Percentiles rank a stretch among this genome's conserved stretches.
These are phyloP conservation scores for Stachybotrys elegans DNA, from an alignment of 2,329 filamentous ascomycete genomes.

Conservation along the genomic window DNA sequence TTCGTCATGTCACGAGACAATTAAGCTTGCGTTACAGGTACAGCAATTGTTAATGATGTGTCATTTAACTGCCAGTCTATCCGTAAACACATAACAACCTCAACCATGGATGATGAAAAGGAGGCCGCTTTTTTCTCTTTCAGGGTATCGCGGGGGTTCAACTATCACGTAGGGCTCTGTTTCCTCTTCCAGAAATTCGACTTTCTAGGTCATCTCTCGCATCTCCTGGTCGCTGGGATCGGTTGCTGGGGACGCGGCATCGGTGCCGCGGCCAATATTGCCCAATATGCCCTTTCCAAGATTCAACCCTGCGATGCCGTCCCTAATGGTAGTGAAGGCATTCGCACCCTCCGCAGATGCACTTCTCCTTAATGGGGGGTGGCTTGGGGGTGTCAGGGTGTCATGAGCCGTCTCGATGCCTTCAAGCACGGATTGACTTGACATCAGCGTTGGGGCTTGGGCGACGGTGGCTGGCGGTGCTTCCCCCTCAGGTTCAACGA, in stretches of 20 bases:
- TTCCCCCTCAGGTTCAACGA: conserved; percentile 19
- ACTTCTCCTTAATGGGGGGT: conserved; percentile 36
- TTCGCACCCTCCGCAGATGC: conserved; percentile 38
- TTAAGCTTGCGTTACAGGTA: too few species aligned
- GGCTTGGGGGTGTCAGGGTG: conserved; percentile 37
- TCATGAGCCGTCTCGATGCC: conserved; percentile 55
- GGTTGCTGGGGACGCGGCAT: conserved; percentile 14
- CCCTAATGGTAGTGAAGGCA: conserved; percentile 41
- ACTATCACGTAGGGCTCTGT: conserved; percentile 25
- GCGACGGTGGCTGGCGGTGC: conserved; percentile 25
- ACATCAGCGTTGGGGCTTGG: conserved; percentile 30
- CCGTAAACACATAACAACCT: too few species aligned
- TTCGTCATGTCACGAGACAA: too few species aligned
- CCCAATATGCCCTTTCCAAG: conserved; percentile 42
- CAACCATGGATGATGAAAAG: too few species aligned
- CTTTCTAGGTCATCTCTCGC: conserved; percentile 41
- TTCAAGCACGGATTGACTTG: conserved; percentile 49
- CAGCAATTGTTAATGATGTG: too few species aligned
- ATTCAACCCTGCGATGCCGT: conserved; percentile 42
- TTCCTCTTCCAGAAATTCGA: conserved; percentile 28
- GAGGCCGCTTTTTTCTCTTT: too few species aligned
- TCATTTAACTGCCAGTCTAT: too few species aligned
- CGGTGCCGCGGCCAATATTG: conserved; percentile 22
- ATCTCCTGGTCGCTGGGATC: conserved; percentile 35
- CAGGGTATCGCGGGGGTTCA: too few species aligned